These are phyloP conservation scores for Pythium angustatum DNA, from an alignment of 352 stramenopile genomes.

Conservation along the genomic window DNA sequence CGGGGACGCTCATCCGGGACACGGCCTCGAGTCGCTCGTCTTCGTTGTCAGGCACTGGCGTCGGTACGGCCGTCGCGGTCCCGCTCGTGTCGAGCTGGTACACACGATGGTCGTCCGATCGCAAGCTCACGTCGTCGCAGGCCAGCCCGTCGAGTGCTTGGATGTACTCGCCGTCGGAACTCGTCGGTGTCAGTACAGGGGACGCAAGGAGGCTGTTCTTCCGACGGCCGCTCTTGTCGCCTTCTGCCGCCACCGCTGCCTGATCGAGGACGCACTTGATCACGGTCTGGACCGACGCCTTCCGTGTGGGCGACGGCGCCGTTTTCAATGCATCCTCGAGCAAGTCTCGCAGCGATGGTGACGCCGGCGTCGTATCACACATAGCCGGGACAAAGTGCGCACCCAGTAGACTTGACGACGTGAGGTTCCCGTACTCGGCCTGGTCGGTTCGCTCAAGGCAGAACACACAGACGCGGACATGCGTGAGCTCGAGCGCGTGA, in stretches of 20 bases:
- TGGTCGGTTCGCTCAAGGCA: conserved; percentile 55
- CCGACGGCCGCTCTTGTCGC: not conserved
- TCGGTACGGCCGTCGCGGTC: not conserved
- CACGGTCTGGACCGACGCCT: not conserved
- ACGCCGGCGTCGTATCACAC: conserved; percentile 20
- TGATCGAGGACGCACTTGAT: not conserved
- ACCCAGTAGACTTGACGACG: conserved; percentile 20
- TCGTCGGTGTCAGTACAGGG: not conserved
- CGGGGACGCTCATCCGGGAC: conserved; percentile 20
- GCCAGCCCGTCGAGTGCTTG: not conserved
- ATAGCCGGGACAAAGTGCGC: conserved; percentile 30
- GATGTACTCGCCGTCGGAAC: not conserved
- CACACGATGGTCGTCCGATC: not conserved
- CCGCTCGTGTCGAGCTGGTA: not conserved
- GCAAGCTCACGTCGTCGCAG: not conserved
- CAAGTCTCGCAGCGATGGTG: not conserved
- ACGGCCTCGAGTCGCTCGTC: conserved; percentile 43
- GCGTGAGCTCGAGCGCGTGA: conserved; percentile 6
- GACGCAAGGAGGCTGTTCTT: not conserved
- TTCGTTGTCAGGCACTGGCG: conserved; percentile 38
- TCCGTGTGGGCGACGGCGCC: not conserved
- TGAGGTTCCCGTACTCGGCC: conserved; percentile 48
- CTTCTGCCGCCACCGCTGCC: not conserved
- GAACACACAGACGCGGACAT: conserved; percentile 44
- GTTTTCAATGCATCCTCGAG: conserved; percentile 32